These are phyloP conservation scores for Umbelopsis vinacea DNA, from an alignment of 192 early-diverging fungal genomes.

Conservation along the genomic window DNA sequence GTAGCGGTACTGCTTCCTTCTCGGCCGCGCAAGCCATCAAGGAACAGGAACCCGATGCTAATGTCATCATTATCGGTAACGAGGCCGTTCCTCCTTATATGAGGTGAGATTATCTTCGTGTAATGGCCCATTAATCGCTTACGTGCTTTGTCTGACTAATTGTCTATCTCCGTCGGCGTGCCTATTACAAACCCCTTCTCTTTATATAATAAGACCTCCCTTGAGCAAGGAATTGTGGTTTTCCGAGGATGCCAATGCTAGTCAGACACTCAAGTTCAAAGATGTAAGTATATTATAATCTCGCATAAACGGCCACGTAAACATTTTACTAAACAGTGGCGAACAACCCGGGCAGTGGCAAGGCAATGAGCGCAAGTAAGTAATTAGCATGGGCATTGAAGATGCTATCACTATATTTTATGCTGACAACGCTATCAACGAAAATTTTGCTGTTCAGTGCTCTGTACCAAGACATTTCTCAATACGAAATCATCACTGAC, in stretches of 20 bases:
- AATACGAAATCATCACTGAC: constrained; percentile 44
- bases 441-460: constrained; percentile 24
- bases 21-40: constrained; percentile 61
- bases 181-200: neutral
- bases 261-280: constrained; percentile 52
- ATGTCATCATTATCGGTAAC: constrained; percentile 62
- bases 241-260: constrained; percentile 45
- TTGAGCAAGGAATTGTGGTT: constrained; percentile 73
- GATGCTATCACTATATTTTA: constrained; percentile 3
- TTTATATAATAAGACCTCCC: constrained; percentile 45
- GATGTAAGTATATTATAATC: constrained; percentile 36
- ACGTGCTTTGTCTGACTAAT: neutral
- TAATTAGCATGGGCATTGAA: neutral
- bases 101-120: constrained; percentile 35
- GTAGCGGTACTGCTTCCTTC: constrained; percentile 66
- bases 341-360: constrained; percentile 45
- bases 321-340: neutral
- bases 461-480: constrained; percentile 47
- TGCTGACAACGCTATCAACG: neutral
- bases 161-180: neutral
- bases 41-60: constrained; percentile 60
- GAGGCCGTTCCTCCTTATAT: constrained; percentile 61
- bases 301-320: neutral
- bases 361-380: constrained; percentile 56
- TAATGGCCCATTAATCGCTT: neutral